Evolutionary conservation across 768 basidiomycete genomes (phyloP), one percentile per base, ranked within the genome.

Genomic region (Clitopilus hobsonii): DNA sequence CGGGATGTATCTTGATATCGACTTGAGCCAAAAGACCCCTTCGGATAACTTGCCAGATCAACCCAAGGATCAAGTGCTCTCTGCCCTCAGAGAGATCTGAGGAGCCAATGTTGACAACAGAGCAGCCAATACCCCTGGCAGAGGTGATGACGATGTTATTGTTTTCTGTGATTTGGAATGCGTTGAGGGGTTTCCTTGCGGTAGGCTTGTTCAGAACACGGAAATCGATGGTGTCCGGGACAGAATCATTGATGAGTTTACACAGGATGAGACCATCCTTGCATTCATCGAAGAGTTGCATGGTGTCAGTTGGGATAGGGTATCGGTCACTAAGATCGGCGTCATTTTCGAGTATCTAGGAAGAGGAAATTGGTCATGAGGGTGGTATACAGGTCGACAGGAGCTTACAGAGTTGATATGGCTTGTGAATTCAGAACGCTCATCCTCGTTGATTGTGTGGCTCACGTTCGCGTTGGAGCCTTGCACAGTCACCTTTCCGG

Each of bases 61-160:
- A 76, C 20, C 97, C 97, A 7, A 99, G 84, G 61, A 99, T 98
- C 51, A 99, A 81, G 73, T 98, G 96, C 67, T 99, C 96, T 56
- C 91, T 77, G 14, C 96, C 94, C 59, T 96, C 95, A 25, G 93
- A 81, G 51, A 99, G 75, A 73, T 99, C 97, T 2, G 84, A 79
- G 0, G 96, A 89, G 23, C 97, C 97, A 60, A 99, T 98, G 73
- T 99, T 99, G 71, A 99, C 96, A 53, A 98, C 94, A 1, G 93
- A 96, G 67, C 97, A 97, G 30, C 97, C 96, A 60, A 99, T 98
- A 69, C 90, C 95, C 74, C 98, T 98, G 30, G 96, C 86, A 23
- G 97, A 98, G 11, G 92, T 89, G 72, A 99, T 97, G 66, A 98
- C 96, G 66, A 99, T 97, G 72, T 98, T 99, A 80, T 99, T 98